These are phyloP conservation scores for Colletotrichum truncatum DNA, from an alignment of 2,329 filamentous ascomycete genomes.

Conservation along the genomic window DNA sequence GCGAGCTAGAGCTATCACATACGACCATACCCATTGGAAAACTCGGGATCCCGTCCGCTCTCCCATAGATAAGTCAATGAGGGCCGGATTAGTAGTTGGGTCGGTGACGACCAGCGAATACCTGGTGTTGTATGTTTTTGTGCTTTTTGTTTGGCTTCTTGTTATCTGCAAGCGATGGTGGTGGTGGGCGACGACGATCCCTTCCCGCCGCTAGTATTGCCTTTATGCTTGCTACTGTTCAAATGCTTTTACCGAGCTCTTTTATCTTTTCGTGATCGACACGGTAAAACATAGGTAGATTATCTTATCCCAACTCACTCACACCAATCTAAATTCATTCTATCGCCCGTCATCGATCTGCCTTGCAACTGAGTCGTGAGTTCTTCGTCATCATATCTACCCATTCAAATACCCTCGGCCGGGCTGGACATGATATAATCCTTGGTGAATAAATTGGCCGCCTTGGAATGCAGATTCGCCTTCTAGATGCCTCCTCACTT, in stretches of 20 bases:
- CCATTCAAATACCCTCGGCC: too few relatives aligned
- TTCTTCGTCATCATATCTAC: too few relatives aligned
- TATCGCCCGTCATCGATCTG: too few relatives aligned
- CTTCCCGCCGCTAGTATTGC: background rate
- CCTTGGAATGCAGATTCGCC: background rate
- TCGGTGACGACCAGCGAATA: slow-evolving; percentile 10
- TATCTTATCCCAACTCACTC: too few relatives aligned
- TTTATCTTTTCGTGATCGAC: too few relatives aligned
- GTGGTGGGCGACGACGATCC: background rate
- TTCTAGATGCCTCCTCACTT: background rate
- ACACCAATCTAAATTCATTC: too few relatives aligned
- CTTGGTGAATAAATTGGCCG: too few relatives aligned
- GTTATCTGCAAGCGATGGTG: background rate
- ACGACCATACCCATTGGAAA: slow-evolving; percentile 16
- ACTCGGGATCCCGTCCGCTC: slow-evolving; percentile 13
- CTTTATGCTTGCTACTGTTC: background rate
- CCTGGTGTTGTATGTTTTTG: slow-evolving; percentile 1
- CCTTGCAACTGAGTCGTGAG: too few relatives aligned
- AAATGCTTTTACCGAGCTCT: too few relatives aligned
- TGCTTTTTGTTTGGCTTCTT: background rate
- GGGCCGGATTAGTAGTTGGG: slow-evolving; percentile 6
- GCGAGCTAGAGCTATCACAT: background rate
- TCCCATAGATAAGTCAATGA: slow-evolving; percentile 8
- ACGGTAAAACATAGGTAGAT: too few relatives aligned
- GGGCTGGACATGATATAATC: too few relatives aligned